phyloP scores from a whole-genome alignment of 108 stramenopile species.

The Nitzschia putrida region DNA sequence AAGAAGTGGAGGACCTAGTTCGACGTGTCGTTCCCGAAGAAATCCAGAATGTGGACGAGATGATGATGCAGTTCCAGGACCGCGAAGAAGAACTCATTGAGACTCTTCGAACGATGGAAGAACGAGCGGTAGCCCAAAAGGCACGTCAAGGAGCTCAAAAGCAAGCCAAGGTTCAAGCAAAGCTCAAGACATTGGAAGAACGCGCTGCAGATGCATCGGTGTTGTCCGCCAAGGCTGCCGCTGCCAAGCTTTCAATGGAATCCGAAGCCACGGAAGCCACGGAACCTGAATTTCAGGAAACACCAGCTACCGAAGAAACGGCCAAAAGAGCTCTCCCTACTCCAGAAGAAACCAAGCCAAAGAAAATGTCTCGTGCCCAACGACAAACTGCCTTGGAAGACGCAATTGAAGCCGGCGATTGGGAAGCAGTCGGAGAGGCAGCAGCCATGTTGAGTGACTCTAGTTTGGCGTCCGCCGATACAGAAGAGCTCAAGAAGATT shows the following conservation, averaged over 20 bases:
- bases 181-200: conserved; percentile 12
- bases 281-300: not conserved
- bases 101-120: conserved; percentile 86
- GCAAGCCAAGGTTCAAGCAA: conserved; percentile 74
- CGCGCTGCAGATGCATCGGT: conserved; percentile 6
- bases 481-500: conserved; percentile 35
- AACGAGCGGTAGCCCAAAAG: conserved; percentile 79
- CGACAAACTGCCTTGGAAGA: conserved; percentile 39
- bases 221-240: not conserved
- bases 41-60: conserved; percentile 88
- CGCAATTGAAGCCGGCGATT: conserved; percentile 85
- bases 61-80: conserved; percentile 85
- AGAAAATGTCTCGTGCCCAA: not conserved
- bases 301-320: not conserved
- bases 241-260: not conserved
- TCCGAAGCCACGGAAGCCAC: not conserved
- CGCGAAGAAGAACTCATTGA: conserved; percentile 88
- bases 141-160: conserved; percentile 71
- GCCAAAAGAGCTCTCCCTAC: conserved; percentile 5
- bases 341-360: not conserved
- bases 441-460: conserved; percentile 59
- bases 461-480: conserved; percentile 37
- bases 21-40: conserved; percentile 87
- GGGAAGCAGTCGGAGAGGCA: conserved; percentile 85
- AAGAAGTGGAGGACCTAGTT: conserved; percentile 80